Evolutionary conservation across 2,329 filamentous ascomycete genomes (phyloP).

Genomic region (Paecilomyces fulvus): DNA sequence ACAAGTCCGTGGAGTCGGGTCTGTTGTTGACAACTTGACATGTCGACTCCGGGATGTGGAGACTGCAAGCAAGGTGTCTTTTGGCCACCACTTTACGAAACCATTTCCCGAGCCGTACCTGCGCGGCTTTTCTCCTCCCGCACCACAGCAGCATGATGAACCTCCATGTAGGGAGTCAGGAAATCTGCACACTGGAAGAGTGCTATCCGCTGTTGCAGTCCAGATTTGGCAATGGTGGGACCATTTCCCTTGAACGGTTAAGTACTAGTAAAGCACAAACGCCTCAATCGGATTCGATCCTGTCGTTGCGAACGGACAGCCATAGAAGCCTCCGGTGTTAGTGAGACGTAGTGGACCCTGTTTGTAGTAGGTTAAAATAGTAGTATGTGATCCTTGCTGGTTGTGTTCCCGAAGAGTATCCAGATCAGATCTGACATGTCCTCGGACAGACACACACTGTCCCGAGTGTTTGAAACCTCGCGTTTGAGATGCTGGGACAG

Average conservation of each 20-base stretch:
- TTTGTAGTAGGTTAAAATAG: background rate
- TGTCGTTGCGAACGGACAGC: background rate
- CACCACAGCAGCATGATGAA: background rate
- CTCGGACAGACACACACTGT: background rate
- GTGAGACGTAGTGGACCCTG: background rate
- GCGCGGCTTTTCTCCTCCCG: background rate
- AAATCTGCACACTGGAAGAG: background rate
- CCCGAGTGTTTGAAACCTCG: background rate
- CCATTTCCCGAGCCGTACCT: background rate
- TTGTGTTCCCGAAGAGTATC: background rate
- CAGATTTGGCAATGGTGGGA: background rate
- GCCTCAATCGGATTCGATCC: background rate
- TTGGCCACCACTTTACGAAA: background rate
- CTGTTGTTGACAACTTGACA: background rate
- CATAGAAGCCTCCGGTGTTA: background rate
- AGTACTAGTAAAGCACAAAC: background rate
- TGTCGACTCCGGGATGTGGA: background rate
- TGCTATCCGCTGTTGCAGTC: background rate
- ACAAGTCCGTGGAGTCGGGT: background rate
- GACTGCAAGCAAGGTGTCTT: background rate
- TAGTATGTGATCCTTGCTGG: background rate
- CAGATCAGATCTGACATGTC: conserved; percentile 1
- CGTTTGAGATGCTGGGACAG: background rate
- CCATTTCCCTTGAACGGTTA: background rate
- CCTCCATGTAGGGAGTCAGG: background rate